A percentile compares a stretch with the other conserved stretches of the same genome.
Evolutionary conservation across 2,329 filamentous ascomycete species (phyloP).

Genomic region (Pestalotiopsis sp.): DNA sequence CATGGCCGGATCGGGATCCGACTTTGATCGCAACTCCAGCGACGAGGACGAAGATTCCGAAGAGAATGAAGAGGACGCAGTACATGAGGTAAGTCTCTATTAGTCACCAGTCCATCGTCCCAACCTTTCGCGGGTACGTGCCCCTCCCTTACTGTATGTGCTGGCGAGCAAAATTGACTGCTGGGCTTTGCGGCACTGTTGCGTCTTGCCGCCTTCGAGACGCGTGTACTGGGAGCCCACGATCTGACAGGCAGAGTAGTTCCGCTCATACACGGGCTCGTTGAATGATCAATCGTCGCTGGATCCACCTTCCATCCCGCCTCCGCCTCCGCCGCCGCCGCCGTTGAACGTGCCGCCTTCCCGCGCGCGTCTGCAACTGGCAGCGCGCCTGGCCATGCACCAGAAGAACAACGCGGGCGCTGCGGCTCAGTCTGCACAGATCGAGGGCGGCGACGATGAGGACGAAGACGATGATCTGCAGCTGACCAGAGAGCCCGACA

Average conservation of each 20-base stretch:
- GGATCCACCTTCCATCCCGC: conserved; percentile 60
- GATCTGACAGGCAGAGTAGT: conserved; percentile 39
- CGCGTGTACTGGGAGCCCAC: not conserved
- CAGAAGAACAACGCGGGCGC: conserved; percentile 61
- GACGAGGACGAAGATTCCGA: conserved; percentile 96
- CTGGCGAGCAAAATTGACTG: not conserved
- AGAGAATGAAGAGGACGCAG: conserved; percentile 76
- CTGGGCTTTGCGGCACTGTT: not conserved
- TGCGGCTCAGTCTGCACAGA: conserved; percentile 38
- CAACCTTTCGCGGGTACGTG: not conserved
- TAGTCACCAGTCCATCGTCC: not conserved
- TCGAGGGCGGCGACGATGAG: conserved; percentile 43
- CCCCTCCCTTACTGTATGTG: not conserved
- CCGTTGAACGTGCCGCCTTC: conserved; percentile 86
- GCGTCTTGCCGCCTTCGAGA: not conserved
- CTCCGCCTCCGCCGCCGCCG: conserved; percentile 69
- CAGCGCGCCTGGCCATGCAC: conserved; percentile 79
- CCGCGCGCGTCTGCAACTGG: conserved; percentile 84
- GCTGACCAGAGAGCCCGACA: conserved; percentile 20
- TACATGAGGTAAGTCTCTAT: conserved; percentile 62
- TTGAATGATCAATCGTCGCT: conserved; percentile 51
- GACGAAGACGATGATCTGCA: conserved; percentile 34
- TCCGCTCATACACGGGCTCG: conserved; percentile 61
- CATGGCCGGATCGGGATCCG: conserved; percentile 50
- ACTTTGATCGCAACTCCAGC: conserved; percentile 85